A percentile compares a stretch with the other conserved stretches of the same genome.
These are phyloP conservation scores for Margaritispora aquatica DNA, from an alignment of 495 filamentous ascomycete genomes.

Conservation along the genomic window DNA sequence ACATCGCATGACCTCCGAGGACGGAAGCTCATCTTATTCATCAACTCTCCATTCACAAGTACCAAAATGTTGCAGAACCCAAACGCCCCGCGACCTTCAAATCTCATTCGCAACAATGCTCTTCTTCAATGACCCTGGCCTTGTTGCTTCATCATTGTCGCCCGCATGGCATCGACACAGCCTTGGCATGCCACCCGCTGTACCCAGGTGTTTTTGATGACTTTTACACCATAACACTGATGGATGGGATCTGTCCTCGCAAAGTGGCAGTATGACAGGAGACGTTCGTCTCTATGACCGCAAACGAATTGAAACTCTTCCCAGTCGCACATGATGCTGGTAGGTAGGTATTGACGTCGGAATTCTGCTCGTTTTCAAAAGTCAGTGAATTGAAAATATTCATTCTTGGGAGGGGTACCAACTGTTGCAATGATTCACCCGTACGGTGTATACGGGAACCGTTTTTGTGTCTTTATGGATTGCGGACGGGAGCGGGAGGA, in stretches of 20 bases:
- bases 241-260: conserved; percentile 61
- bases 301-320: conserved; percentile 59
- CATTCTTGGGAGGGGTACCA: neutral
- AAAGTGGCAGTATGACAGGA: conserved; percentile 63
- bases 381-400: neutral
- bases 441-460: neutral
- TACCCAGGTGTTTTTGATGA: conserved; percentile 48
- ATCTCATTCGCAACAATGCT: no score
- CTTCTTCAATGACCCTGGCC: neutral
- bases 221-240: conserved; percentile 54
- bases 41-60: no score
- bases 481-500: neutral
- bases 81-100: no score
- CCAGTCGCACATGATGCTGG: conserved; percentile 54
- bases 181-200: conserved; percentile 38
- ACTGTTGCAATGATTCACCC: neutral
- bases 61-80: no score
- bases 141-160: neutral
- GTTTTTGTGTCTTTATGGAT: neutral
- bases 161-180: conserved; percentile 8
- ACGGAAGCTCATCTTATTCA: no score
- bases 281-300: conserved; percentile 43
- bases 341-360: neutral
- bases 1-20: no score
- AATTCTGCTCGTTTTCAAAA: neutral